Evolutionary conservation across 176 grass and related monocot genomes (phyloP).

Genomic region (Oryza meyeriana): DNA sequence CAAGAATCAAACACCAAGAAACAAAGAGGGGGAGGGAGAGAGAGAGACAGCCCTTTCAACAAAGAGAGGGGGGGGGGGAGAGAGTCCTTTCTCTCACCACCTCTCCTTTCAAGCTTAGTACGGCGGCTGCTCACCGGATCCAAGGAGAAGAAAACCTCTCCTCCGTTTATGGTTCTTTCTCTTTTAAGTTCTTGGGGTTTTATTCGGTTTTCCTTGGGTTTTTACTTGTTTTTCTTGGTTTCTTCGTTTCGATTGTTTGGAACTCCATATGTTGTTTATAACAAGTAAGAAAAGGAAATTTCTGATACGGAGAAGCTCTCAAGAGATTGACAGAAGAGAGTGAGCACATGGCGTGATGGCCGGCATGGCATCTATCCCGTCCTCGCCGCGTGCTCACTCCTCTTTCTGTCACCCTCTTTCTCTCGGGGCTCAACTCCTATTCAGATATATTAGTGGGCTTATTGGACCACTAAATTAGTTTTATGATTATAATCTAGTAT

Average conservation of each 20-base stretch:
- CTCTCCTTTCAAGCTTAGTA: constrained; percentile 27
- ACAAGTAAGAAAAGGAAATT: background rate
- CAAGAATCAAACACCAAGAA: constrained; percentile 27
- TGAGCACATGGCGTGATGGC: constrained; percentile 52
- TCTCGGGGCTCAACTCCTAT: background rate
- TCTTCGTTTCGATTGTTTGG: background rate
- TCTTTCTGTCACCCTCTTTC: constrained; percentile 68
- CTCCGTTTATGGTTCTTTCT: background rate
- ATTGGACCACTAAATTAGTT: background rate
- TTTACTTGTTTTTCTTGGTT: background rate
- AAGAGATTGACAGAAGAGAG: constrained; percentile 96
- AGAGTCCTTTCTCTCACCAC: constrained; percentile 24
- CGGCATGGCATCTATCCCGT: constrained; percentile 29
- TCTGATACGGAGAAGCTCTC: background rate
- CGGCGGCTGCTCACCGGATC: constrained; percentile 41
- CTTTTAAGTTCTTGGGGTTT: background rate
- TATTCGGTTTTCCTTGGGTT: constrained; percentile 4
- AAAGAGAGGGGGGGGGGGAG: background rate
- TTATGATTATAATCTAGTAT: background rate
- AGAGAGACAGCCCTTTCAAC: no score
- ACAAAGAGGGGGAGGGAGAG: background rate
- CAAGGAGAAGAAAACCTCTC: constrained; percentile 17
- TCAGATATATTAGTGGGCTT: background rate
- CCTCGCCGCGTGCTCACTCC: constrained; percentile 60
- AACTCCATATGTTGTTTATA: fast-evolving